Base-by-base conservation (phyloP, 2,329 filamentous ascomycete species). In the Scedosporium minutisporum region DNA sequence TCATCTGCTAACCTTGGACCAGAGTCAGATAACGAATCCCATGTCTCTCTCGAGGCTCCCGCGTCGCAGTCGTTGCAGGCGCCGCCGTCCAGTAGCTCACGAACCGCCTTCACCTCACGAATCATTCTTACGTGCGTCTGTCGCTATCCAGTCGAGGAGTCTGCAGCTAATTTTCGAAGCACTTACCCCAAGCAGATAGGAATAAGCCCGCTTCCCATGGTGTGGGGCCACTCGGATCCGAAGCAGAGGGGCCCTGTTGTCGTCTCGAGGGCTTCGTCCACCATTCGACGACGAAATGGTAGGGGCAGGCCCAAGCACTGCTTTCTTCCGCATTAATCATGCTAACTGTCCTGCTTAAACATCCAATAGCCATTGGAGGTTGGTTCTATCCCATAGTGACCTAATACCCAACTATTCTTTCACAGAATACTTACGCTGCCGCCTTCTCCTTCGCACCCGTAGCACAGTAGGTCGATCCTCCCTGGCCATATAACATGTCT, bases 181-280 rank as follows among this genome's bases (percentile, higher is more conserved):
- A 96, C 93, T 5, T 97, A 97, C 75, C 93, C 93, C 29, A 92
- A 91, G 68, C 93, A 97, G 76, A 91, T 90, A 67, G 93, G 93
- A 65, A 93, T 97, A 74, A 90, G 96, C 67, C 93, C 93, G n/a
- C 78, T 97, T 60, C 85, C 87, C 23, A 86, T 97, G 81, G 82
- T 89, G 68, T 97, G 93, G 93, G 93, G 93, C 60, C 85, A 91
- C 62, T 77, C 83, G 62, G 90, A 96, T 72, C 86, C 90, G 46
- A 74, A 81, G 63, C 80, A 86, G 69, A 85, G 93, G 74, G 95
- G 93, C 1, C 93, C 93, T 4, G 90, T 97, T 59, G 88, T 96
- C 60, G 93, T 96, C 53, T 95, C 89, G 27, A 84, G 91, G 68
- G 83, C 85, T 64, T 78, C 86, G 33, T 87, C 85, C 62, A 95